Conservation (phyloP, 148 eudicot genomes). For the Bassia scoparia region DNA sequence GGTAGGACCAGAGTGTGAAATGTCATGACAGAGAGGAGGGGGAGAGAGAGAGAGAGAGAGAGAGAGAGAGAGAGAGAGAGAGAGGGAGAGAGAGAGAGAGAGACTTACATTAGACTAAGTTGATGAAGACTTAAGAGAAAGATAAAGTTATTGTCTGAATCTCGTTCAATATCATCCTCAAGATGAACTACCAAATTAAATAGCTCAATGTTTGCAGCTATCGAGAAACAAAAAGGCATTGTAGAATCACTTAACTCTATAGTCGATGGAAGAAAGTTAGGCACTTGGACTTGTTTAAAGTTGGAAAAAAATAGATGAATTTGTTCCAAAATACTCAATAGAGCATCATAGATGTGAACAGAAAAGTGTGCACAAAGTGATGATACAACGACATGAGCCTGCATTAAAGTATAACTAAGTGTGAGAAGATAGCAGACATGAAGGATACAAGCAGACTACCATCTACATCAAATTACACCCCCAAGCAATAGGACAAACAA, state of each 20-base stretch:
- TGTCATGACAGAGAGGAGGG: no score
- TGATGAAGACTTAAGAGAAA: conserved; percentile 43
- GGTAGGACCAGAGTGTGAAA: no score
- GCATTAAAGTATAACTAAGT: conserved; percentile 24
- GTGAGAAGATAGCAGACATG: background rate
- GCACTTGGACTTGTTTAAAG: conserved; percentile 20
- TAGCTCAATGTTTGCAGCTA: conserved; percentile 41
- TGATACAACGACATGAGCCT: conserved; percentile 52
- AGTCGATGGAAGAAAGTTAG: conserved; percentile 16
- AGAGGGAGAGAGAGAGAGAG: background rate
- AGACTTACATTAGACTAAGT: conserved; percentile 50
- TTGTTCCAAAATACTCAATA: conserved; percentile 40
- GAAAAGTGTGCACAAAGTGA: conserved; percentile 57
- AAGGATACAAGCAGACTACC: background rate
- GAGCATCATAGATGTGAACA: conserved; percentile 43
- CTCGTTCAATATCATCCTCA: conserved; percentile 62
- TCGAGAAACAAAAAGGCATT: conserved; percentile 36
- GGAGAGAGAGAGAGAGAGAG: no score
- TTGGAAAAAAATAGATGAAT: conserved; percentile 31
- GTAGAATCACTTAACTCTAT: conserved; percentile 27
- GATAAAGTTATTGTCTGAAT: conserved; percentile 34
- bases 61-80: no score
- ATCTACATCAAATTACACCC: background rate
- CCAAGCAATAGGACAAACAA: no score
- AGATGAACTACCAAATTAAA: conserved; percentile 50